Evolutionary conservation across 2,329 filamentous ascomycete genomes (phyloP).

Genomic region (Fusarium marasasianum): DNA sequence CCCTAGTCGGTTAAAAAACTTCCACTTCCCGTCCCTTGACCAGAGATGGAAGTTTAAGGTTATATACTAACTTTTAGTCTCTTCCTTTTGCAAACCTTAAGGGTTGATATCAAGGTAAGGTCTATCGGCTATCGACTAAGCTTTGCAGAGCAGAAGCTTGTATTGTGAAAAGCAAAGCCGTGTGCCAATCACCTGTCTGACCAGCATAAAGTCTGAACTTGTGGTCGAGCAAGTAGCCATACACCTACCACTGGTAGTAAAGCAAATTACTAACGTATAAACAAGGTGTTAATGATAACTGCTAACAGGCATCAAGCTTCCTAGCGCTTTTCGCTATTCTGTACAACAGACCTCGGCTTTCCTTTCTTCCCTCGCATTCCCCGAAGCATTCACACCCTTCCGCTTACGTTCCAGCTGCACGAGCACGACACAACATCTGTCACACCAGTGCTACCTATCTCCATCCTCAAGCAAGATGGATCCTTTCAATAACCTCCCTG

Average conservation of each 20-base stretch:
- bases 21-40: fast-evolving
- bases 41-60: neutral
- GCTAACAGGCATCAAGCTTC: neutral
- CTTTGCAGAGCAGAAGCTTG: no score
- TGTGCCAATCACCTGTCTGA: no score
- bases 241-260: no score
- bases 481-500: neutral
- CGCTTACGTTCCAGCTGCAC: neutral
- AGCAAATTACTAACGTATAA: neutral
- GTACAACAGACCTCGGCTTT: neutral
- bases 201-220: neutral
- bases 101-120: no score
- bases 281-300: no score
- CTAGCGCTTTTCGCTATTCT: no score
- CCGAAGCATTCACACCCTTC: no score
- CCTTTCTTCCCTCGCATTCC: neutral
- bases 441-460: neutral
- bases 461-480: neutral
- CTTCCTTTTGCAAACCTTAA: neutral
- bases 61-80: no score
- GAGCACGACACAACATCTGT: neutral
- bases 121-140: neutral
- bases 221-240: neutral
- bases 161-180: neutral
- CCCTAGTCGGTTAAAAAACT: neutral